Evolutionary conservation across 176 grass and related monocot genomes (phyloP).

Genomic region (Urochloa ruziziensis): DNA sequence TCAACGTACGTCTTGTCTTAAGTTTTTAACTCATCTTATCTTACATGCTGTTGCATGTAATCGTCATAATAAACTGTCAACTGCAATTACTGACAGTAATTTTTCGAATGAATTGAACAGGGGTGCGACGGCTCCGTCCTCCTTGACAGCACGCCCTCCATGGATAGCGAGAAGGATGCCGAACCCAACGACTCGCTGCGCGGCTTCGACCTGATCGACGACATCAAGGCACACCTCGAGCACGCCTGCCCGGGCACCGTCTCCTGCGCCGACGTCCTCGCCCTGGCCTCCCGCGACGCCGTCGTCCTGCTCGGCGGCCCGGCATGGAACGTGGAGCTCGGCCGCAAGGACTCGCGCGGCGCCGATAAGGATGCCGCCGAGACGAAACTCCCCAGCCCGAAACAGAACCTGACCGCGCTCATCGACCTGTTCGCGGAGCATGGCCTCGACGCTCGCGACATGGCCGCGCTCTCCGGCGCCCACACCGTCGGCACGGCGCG

Average conservation of each 20-base stretch:
- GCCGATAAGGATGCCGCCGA: constrained; percentile 27
- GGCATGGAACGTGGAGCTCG: constrained; percentile 58
- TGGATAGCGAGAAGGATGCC: constrained; percentile 47
- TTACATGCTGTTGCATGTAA: no score
- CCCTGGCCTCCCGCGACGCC: constrained; percentile 59
- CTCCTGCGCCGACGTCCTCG: constrained; percentile 86
- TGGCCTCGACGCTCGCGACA: constrained; percentile 44
- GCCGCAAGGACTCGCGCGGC: constrained; percentile 57
- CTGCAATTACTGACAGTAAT: no score
- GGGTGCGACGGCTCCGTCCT: constrained; percentile 65
- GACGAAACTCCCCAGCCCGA: constrained; percentile 36
- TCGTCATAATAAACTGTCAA: no score
- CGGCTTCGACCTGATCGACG: constrained; percentile 54
- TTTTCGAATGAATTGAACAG: constrained; percentile 10
- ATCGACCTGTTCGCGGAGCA: constrained; percentile 24
- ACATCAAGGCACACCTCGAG: constrained; percentile 60
- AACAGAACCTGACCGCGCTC: constrained; percentile 18
- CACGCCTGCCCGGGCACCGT: constrained; percentile 32
- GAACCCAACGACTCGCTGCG: constrained; percentile 29
- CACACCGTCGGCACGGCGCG: constrained; percentile 40
- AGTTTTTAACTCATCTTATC: not conserved
- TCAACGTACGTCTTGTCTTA: constrained; percentile 31
- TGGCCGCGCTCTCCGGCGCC: constrained; percentile 56
- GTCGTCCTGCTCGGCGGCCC: constrained; percentile 57
- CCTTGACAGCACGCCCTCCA: constrained; percentile 30